These are phyloP conservation scores for Testicularia cyperi DNA, from an alignment of 1,284 basidiomycete species.

Conservation along the genomic window DNA sequence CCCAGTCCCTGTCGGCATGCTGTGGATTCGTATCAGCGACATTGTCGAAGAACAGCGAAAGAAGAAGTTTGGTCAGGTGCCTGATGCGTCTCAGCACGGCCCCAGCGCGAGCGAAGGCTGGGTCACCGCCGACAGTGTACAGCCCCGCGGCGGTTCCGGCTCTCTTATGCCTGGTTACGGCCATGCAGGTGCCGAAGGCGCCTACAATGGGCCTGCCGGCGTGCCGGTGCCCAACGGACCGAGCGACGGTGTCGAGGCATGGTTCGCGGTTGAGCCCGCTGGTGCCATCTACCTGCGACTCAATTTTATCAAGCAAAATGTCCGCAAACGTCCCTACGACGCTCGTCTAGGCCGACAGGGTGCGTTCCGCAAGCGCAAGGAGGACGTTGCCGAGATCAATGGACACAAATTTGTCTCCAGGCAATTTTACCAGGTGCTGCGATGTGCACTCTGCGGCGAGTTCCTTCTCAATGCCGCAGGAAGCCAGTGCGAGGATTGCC, in stretches of 20 bases:
- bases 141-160: conserved; percentile 29
- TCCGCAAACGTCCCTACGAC: conserved; percentile 89
- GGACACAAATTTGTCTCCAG: conserved; percentile 96
- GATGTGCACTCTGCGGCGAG: conserved; percentile 96
- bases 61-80: conserved; percentile 77
- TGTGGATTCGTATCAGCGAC: conserved; percentile 94
- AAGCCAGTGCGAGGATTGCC: conserved; percentile 98
- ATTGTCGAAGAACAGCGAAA: conserved; percentile 89
- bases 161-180: conserved; percentile 5
- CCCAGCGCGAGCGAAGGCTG: conserved; percentile 56
- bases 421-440: conserved; percentile 94
- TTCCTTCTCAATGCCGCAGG: conserved; percentile 95
- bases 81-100: conserved; percentile 28
- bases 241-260: conserved; percentile 84
- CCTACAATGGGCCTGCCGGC: conserved; percentile 45
- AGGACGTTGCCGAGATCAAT: conserved; percentile 98
- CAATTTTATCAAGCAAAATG: conserved; percentile 62
- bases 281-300: conserved; percentile 70
- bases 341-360: conserved; percentile 89
- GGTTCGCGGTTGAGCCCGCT: conserved; percentile 98
- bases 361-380: conserved; percentile 95
- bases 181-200: conserved; percentile 14
- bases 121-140: conserved; percentile 55
- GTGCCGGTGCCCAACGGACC: conserved; percentile 41
- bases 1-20: conserved; percentile 85